phyloP scores from a whole-genome alignment of 2,329 filamentous ascomycete species.

The Exophiala bonariae region DNA sequence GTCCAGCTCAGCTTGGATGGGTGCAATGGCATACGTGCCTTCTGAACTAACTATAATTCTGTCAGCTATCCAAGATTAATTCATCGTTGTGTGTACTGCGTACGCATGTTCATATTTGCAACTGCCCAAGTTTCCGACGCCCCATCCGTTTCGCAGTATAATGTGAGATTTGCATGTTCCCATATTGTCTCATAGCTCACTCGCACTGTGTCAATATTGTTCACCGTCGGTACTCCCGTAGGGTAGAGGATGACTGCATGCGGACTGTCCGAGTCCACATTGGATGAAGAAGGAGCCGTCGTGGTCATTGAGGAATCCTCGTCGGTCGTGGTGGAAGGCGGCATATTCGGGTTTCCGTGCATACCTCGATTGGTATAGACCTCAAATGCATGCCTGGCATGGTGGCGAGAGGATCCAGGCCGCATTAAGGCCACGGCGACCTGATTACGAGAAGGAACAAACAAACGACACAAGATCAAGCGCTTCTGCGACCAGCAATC shows the following conservation, averaged over 20 bases:
- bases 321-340: neutral
- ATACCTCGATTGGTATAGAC: conserved; percentile 3
- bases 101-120: conserved; percentile 6
- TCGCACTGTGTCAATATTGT: conserved; percentile 19
- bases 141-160: conserved; percentile 16
- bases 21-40: conserved; percentile 16
- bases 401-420: conserved; percentile 2
- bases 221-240: conserved; percentile 13
- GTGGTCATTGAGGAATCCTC: neutral
- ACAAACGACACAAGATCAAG: no score
- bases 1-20: conserved; percentile 17
- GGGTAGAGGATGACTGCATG: conserved; percentile 19
- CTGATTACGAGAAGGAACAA: no score
- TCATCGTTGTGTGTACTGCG: neutral
- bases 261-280: neutral
- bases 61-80: neutral
- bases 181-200: conserved; percentile 17
- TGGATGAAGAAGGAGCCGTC: neutral
- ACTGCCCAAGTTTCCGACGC: conserved; percentile 7
- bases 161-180: conserved; percentile 13
- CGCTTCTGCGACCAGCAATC: no score
- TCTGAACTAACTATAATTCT: conserved; percentile 4
- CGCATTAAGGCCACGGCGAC: conserved; percentile 9
- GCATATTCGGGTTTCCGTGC: neutral
- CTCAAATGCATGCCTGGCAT: conserved; percentile 15